Evolutionary conservation across 805 yeast species (phyloP), one percentile per base, ranked within the genome.

Genomic region (Wickerhamomyces tratensis): DNA sequence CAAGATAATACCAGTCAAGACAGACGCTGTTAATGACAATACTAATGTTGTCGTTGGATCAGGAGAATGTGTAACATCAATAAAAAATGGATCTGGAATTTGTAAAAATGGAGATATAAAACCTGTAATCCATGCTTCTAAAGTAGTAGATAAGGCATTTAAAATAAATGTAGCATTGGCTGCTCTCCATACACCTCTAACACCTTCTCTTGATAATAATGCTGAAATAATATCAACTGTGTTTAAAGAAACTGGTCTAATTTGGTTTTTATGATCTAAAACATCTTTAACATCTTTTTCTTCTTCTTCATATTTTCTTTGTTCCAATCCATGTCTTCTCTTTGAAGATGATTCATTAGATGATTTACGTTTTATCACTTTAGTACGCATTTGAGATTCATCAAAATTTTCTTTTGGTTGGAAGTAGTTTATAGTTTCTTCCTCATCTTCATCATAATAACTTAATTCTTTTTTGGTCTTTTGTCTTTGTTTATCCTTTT

Each of bases 111-210:
- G 93, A 5, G 96, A 80, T 7, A 88, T 57, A 48, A 89, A 76
- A 5, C 96, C 96, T 0, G 94, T 83, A 39, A 88, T 69, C 97
- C 98, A 89, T 1, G 96, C 86, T 55, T 86, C 91, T 38, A 88
- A 64, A 0, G 95, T 83, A 39, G 79, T 76, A 2, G 82, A 76
- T 15, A 87, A 66, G 0, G 95, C 83, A 42, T 75, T 82, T 56
- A 83, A 73, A 15, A 93, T 69, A 53, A 88, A 91, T 0, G 95
- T 72, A 3, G 95, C 82, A 56, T 85, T 82, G 36, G 79, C 72
- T 10, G 88, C 86, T 53, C 86, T 71, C 68, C 86, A 79, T 9
- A 82, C 60, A 5, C 88, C 87, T 51, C 76, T 67, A 15, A 79
- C 80, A 26, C 83, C 95, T 55, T 72, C 95, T 62, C 71, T 79